These are phyloP conservation scores for Lactarius hengduanensis DNA, from an alignment of 768 basidiomycete genomes.

Conservation along the genomic window DNA sequence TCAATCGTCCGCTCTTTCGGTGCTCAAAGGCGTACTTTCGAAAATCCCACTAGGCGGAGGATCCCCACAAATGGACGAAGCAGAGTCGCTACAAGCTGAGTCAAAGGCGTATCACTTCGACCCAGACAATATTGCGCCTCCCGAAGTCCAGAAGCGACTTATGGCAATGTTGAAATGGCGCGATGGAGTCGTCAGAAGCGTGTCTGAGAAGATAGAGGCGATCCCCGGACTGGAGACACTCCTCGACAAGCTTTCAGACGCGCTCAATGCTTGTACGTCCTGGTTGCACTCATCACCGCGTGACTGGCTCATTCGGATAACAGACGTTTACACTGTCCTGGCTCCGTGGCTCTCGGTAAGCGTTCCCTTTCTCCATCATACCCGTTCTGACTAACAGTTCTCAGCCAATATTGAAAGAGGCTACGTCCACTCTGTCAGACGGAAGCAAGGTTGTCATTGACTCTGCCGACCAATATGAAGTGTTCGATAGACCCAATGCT, in stretches of 20 bases:
- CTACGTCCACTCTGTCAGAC: constrained; percentile 54
- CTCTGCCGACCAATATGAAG: constrained; percentile 66
- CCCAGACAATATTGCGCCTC: constrained; percentile 59
- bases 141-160: constrained; percentile 58
- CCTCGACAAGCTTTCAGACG: constrained; percentile 60
- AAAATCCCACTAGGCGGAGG: constrained; percentile 52
- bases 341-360: constrained; percentile 62
- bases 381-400: not conserved
- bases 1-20: constrained; percentile 36
- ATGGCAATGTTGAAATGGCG: constrained; percentile 61
- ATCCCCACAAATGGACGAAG: constrained; percentile 49
- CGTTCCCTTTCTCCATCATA: not conserved
- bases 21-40: constrained; percentile 46
- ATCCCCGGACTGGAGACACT: constrained; percentile 59
- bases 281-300: not conserved
- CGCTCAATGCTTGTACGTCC: constrained; percentile 61
- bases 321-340: constrained; percentile 64
- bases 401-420: constrained; percentile 61
- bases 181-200: constrained; percentile 54
- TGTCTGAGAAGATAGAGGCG: constrained; percentile 58
- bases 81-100: constrained; percentile 53
- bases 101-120: constrained; percentile 62
- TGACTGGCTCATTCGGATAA: constrained; percentile 4
- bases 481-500: constrained; percentile 64
- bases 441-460: constrained; percentile 70